These are phyloP conservation scores for Cyberlindnera nakhonratchasimensis DNA, from an alignment of 805 yeast species.

Conservation along the genomic window DNA sequence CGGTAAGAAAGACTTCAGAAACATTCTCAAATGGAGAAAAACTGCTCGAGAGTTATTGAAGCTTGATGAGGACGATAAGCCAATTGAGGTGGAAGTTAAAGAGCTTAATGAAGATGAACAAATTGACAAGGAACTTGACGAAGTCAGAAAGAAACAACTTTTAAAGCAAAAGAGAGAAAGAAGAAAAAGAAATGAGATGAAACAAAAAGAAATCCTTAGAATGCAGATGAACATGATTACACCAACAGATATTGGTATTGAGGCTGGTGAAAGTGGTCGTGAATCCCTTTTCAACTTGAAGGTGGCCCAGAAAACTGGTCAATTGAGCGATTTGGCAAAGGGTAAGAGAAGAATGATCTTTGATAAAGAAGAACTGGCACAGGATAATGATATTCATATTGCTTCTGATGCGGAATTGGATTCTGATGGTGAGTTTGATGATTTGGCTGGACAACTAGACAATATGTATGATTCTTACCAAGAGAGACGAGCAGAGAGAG, in stretches of 20 bases:
- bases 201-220: conserved; percentile 83
- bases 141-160: conserved; percentile 67
- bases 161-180: conserved; percentile 73
- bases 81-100: conserved; percentile 50
- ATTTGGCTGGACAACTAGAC: conserved; percentile 78
- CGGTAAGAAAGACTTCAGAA: conserved; percentile 90
- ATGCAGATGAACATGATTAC: conserved; percentile 96
- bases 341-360: conserved; percentile 71
- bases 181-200: conserved; percentile 74
- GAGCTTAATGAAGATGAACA: conserved; percentile 82
- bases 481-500: conserved; percentile 60
- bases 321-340: conserved; percentile 63
- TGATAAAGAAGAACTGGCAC: conserved; percentile 48
- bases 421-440: conserved; percentile 53
- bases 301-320: conserved; percentile 85
- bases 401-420: conserved; percentile 43
- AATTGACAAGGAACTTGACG: conserved; percentile 80
- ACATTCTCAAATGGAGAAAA: conserved; percentile 82
- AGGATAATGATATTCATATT: conserved; percentile 55
- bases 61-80: conserved; percentile 51
- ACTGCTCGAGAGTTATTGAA: conserved; percentile 78
- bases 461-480: conserved; percentile 75
- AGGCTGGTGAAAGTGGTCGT: conserved; percentile 78
- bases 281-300: conserved; percentile 80
- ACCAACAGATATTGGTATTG: conserved; percentile 89